Conservation (phyloP, 306 rosid species). For the Elaeagnus macrophylla region DNA sequence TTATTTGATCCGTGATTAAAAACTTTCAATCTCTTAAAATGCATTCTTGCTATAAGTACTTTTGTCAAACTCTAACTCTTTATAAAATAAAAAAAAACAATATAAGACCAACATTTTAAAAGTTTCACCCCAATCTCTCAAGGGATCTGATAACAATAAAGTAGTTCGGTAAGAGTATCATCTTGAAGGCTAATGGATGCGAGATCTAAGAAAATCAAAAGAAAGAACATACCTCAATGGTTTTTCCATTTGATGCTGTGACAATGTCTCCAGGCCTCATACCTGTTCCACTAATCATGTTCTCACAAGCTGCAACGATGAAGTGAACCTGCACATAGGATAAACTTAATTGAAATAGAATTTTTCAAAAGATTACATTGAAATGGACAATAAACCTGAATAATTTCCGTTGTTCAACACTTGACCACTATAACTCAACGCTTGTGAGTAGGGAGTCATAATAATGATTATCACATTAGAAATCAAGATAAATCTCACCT, state of each 20-base stretch:
- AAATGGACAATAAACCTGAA: too few species aligned
- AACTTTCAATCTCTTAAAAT: too few species aligned
- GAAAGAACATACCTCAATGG: constrained; percentile 66
- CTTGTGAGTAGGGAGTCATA: not conserved
- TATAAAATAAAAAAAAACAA: too few species aligned
- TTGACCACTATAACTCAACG: not conserved
- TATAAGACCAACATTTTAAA: too few species aligned
- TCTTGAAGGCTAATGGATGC: too few species aligned
- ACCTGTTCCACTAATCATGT: constrained; percentile 99
- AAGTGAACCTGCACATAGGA: constrained; percentile 75
- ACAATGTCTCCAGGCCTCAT: constrained; percentile 97
- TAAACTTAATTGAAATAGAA: not conserved
- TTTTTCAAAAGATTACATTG: constrained; percentile 5
- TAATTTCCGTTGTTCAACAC: constrained; percentile 6
- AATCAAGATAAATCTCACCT: constrained; percentile 43
- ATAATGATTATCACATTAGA: not conserved
- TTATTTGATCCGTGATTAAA: too few species aligned
- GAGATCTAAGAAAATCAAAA: not conserved
- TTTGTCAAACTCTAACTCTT: too few species aligned
- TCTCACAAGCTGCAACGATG: constrained; percentile 97
- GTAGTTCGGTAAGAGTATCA: too few species aligned
- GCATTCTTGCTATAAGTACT: too few species aligned
- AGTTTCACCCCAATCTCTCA: too few species aligned
- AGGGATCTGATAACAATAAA: too few species aligned
- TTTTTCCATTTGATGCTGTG: constrained; percentile 99